phyloP scores from a whole-genome alignment of 2,329 filamentous ascomycete genomes.

The Fusarium brevicatenulatum region DNA sequence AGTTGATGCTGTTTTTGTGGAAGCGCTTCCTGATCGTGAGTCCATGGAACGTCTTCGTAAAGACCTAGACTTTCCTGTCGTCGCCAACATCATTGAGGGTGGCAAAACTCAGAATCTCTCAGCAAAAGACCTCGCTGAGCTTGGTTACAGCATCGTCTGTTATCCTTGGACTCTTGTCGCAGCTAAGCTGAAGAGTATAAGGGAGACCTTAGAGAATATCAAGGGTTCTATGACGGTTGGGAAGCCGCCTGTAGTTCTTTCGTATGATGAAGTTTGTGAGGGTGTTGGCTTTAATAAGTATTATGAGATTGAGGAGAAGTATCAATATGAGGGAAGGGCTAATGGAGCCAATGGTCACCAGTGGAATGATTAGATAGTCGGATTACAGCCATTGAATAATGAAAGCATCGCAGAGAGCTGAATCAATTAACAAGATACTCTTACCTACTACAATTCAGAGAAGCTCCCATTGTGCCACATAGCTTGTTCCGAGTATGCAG shows the following conservation, averaged over 20 bases:
- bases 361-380: constrained; percentile 15
- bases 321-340: constrained; percentile 31
- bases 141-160: constrained; percentile 55
- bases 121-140: constrained; percentile 46
- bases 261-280: constrained; percentile 56
- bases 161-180: constrained; percentile 59
- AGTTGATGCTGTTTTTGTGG: constrained; percentile 56
- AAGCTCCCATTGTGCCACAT: neutral
- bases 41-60: constrained; percentile 53
- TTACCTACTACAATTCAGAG: neutral
- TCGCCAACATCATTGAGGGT: constrained; percentile 54
- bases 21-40: constrained; percentile 56
- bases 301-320: constrained; percentile 40
- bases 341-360: constrained; percentile 26
- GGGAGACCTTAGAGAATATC: constrained; percentile 50
- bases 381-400: neutral
- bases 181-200: constrained; percentile 54
- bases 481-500: no score
- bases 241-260: constrained; percentile 54
- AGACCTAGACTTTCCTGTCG: constrained; percentile 52
- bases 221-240: constrained; percentile 56
- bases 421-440: neutral
- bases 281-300: constrained; percentile 58
- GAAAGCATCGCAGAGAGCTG: no score
- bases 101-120: constrained; percentile 51